Evolutionary conservation across 441 rosid genomes (phyloP), one percentile per base, ranked within the genome.

Genomic region (Eutrema salsugineum): DNA sequence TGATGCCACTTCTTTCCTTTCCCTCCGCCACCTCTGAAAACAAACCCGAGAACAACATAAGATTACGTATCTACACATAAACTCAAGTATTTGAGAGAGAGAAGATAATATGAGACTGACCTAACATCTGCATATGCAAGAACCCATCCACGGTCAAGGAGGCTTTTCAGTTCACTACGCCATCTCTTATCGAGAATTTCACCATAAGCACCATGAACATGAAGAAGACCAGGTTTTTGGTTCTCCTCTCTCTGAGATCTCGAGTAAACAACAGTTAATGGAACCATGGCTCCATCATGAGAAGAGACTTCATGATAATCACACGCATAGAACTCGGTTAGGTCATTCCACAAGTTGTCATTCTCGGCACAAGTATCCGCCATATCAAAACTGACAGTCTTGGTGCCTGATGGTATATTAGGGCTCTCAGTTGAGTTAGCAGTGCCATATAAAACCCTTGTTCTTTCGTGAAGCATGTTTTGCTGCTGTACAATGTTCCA

Each of bases 81-180:
- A 39, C 20, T 16, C 1, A 36, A 56, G 14, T 54, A 48, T 32
- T 8, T 42, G 63, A 57, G 27, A 32, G 27, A 32, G 33, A 56
- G 46, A 20, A 32, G 66, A 54, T 43, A 67, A 57, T 30, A 67
- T 47, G 63, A 58, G 77, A 78, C 89, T 68, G 60, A 93, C 99
- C 99, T 89, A 66, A 93, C 98, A 78, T 93, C 97, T 63, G 99
- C 97, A 86, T 85, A 95, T 57, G 95, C 96, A 80, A 95, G 72
- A 69, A 88, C 80, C 98, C 99, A 93, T 76, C 99, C 95, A 71
- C 98, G 97, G 81, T 93, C 99, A 64, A 95, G 97, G 55, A 95
- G 95, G 85, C 98, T 93, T 81, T 95, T 95, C 75, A 93, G 80
- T 83, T 95, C 99, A 77, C 85, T 83, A 69, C 81, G 86, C 98